Evolutionary conservation across 768 basidiomycete genomes (phyloP).

Genomic region (Suillus decipiens): DNA sequence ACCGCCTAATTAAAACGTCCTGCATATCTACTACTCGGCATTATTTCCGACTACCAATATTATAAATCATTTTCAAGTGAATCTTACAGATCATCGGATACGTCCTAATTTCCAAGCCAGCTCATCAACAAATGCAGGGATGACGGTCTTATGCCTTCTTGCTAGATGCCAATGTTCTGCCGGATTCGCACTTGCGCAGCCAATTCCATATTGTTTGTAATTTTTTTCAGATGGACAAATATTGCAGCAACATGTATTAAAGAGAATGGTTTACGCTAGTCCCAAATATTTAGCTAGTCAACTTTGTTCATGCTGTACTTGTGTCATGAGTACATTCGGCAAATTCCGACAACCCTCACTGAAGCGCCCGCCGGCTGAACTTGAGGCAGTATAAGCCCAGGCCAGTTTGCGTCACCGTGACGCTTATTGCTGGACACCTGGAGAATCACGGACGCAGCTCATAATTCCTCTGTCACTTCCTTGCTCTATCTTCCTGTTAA

Average conservation of each 20-base stretch:
- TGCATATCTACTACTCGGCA: not conserved
- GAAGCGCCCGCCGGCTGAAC: not conserved
- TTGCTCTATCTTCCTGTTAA: not conserved
- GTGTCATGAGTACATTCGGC: not conserved
- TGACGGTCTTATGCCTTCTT: not conserved
- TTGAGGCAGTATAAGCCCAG: not conserved
- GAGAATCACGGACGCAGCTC: not conserved
- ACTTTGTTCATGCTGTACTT: no score
- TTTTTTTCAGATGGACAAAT: not conserved
- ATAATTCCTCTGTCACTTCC: not conserved
- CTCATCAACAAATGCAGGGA: not conserved
- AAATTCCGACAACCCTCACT: not conserved
- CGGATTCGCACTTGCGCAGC: not conserved
- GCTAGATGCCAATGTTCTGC: not conserved
- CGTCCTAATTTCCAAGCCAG: not conserved
- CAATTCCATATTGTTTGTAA: not conserved
- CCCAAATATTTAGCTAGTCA: not conserved
- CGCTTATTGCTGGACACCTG: not conserved
- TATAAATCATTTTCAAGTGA: not conserved
- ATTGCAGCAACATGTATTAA: not conserved
- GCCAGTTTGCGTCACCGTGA: not conserved
- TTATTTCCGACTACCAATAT: not conserved
- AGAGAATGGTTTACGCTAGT: not conserved
- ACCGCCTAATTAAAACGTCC: not conserved
- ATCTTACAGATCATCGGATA: not conserved